Evolutionary conservation across 495 filamentous ascomycete species (phyloP).

Genomic region (Penicillium psychrofluorescens): DNA sequence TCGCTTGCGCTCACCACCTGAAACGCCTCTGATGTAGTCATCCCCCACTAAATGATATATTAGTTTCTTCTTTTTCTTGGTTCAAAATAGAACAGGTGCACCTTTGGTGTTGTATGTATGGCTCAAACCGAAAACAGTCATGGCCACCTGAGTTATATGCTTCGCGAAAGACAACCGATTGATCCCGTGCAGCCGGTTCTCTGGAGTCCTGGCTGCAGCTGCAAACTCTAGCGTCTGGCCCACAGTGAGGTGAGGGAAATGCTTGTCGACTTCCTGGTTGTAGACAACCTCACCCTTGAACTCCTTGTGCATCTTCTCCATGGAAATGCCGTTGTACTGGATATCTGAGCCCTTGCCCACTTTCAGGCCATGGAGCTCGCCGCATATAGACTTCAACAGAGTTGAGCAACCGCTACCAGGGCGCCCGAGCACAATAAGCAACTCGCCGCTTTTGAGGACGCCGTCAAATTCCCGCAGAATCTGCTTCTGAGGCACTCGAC

Average conservation of each 20-base stretch:
- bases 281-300: conserved; percentile 62
- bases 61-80: conserved; percentile 12
- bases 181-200: conserved; percentile 34
- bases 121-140: conserved; percentile 53
- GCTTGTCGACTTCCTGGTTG: conserved; percentile 55
- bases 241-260: conserved; percentile 61
- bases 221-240: conserved; percentile 62
- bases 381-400: conserved; percentile 32
- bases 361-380: conserved; percentile 30
- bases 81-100: conserved; percentile 18
- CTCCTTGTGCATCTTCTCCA: conserved; percentile 46
- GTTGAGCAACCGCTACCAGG: conserved; percentile 40
- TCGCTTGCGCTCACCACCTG: conserved; percentile 76
- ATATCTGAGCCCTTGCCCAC: conserved; percentile 35
- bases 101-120: conserved; percentile 47
- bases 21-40: conserved; percentile 57
- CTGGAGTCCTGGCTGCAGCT: conserved; percentile 43
- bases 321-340: conserved; percentile 47
- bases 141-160: conserved; percentile 50
- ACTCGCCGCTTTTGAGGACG: conserved; percentile 29
- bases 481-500: conserved; percentile 24
- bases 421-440: conserved; percentile 36
- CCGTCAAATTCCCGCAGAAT: conserved; percentile 38
- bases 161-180: conserved; percentile 35
- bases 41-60: conserved; percentile 35